Base-by-base conservation (phyloP, 345 rosid species). In the Corchorus capsularis region DNA sequence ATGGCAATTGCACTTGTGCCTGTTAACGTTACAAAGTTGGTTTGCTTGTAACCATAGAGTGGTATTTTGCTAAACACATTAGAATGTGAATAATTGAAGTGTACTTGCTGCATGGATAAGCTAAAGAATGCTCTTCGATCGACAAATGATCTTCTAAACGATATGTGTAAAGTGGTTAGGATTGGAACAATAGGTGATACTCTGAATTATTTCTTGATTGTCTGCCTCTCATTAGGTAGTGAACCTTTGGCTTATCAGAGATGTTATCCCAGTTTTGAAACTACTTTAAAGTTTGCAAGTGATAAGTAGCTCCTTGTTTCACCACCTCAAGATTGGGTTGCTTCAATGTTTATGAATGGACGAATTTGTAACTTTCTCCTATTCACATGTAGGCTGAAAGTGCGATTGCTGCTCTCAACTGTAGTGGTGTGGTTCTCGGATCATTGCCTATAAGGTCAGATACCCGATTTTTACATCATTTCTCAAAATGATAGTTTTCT, bases 401-500 rank as follows among this genome's bases (percentile, higher is more conserved):
- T 80, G 98, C 98, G 8, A 92, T 94, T 78, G 93, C 94, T 50
- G 98, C 98, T 81, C 96, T 94, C 43, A 94, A 91, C 84, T 94
- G 97, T 73, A 94, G 98, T 43, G 98, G 98, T 35, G 97, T 90
- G 72, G 89, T 94, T 81, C 89, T 94, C 78, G 98, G 97, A 78
- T 82, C 97, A 72, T 75, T 92, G 86, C 98, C 97, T 5, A 91
- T 94, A 81, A 94, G 98, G 98, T 92, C 43, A 70, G 82, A 20
- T 67, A 20, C 27, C 63, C 13, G 39, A 68, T 72, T 75, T 66
- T 66, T 77, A 16, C 67, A 10, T 63, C 57, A 46, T 57, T 45
- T 70, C 32, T 7, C 16, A 35, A 39, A 65, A 27, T 34, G 75
- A 55, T 41, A 15, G n/a, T 27, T 4, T n/a, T 13, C 34, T 14